Conservation (phyloP, 1,284 basidiomycete species). For the Boletus hoseneyae region DNA sequence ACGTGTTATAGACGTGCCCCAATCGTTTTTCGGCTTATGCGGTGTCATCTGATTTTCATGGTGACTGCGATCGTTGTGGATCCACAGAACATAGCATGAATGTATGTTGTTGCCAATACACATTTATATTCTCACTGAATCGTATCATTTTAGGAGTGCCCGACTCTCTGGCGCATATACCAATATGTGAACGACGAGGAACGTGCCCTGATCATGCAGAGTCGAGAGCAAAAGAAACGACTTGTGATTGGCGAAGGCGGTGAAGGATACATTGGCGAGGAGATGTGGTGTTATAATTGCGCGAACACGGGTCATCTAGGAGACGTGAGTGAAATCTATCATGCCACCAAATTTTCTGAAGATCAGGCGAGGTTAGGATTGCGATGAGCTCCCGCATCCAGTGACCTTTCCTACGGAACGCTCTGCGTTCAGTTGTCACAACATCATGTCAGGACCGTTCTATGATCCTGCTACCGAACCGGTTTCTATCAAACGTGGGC, state of each 20-base stretch:
- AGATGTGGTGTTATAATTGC: conserved; percentile 90
- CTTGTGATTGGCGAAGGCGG: conserved; percentile 65
- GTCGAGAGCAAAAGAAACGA: conserved; percentile 47
- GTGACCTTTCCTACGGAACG: conserved; percentile 52
- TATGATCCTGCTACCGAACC: conserved; percentile 40
- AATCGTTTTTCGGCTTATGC: conserved; percentile 45
- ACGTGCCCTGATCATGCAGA: conserved; percentile 45
- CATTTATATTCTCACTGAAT: not conserved
- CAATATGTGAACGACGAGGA: conserved; percentile 65
- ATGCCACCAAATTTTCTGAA: not conserved
- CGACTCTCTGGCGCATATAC: conserved; percentile 86
- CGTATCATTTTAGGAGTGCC: conserved; percentile 65
- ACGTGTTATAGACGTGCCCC: conserved; percentile 63
- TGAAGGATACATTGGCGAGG: conserved; percentile 68
- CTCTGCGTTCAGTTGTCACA: conserved; percentile 75
- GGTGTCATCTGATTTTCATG: conserved; percentile 32
- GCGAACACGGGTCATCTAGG: conserved; percentile 79
- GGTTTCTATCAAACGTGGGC: conserved; percentile 12
- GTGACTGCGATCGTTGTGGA: conserved; percentile 77
- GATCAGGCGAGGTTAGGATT: conserved; percentile 54
- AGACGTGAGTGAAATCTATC: conserved; percentile 56
- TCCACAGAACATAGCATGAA: conserved; percentile 65
- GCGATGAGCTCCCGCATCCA: conserved; percentile 50
- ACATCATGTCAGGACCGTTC: conserved; percentile 74
- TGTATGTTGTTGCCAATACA: conserved; percentile 40